Evolutionary conservation across 306 rosid species (phyloP), one percentile per base, ranked within the genome.

Genomic region (Comarum palustre): DNA sequence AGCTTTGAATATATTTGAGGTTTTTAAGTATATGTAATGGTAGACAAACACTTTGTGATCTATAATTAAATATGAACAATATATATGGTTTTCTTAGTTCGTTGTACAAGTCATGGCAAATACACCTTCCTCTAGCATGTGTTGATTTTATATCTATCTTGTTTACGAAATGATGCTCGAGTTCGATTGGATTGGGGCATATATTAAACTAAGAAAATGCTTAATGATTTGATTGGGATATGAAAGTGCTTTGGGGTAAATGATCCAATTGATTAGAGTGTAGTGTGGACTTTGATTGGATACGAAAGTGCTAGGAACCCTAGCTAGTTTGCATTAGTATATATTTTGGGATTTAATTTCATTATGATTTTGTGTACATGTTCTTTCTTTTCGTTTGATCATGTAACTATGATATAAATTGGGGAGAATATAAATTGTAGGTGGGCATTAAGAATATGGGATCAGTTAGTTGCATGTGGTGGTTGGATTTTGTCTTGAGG

Each of bases 391-490:
- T 60, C 17, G 12, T 15, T 25, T 57, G 63, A 15, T 54, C 61
- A 22, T 54, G 31, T 27, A 29, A 29, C 13, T 2, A n/a, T 45
- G 55, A 11, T 12, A 19, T 0, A 42, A 68, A 46, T n/a, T 25
- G 41, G 36, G 14, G 32, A 41, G 42, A 34, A 55, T 61, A 32
- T 17, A 34, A 32, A 34, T 62, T 8, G 51, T 34, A 50, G 74
- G 71, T 67, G 79, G 74, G 69, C 75, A 78, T 78, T 42, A 83
- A 73, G 78, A 85, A 82, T 71, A 83, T 78, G 88, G 86, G 86
- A 82, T 78, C 73, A 62, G 88, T 67, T 48, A n/a, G 78, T 73
- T 68, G 78, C 91, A 88, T 86, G 91, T 83, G 93, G 88, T 71
- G 77, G 88, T 83, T 79, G 83, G 69, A 73, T 70, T 79, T 78